Base-by-base conservation (phyloP, 768 basidiomycete genomes). In the Psilocybe tampanensis region DNA sequence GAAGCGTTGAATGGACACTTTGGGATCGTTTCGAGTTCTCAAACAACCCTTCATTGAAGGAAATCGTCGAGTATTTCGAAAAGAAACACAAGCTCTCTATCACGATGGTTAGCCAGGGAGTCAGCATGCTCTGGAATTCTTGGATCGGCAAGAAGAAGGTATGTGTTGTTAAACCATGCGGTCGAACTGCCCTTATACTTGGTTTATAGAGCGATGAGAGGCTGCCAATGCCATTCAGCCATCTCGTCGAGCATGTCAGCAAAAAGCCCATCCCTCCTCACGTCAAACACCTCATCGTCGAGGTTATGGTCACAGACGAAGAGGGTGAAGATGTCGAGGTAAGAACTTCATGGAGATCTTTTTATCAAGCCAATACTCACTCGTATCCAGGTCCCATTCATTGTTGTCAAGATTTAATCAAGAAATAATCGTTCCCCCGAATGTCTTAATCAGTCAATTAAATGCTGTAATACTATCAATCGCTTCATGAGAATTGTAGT, bases 21-120 rank as follows among this genome's bases (percentile, higher is more conserved):
- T 98, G 96, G 96, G 95, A 98, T 74, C 88, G 96, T 52, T 93
- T 98, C 77, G 90, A 94, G 72, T 92, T 99, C 74, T 80, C 85
- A 67, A 86, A 89, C 64, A 88, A 98, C 70, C 92, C 95, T 3
- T 92, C 94, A 4, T 80, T 99, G 58, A 78, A 88, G 66, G 88
- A 97, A 17, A 85, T 99, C 68, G 72, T 96, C 29, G 71, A 83
- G 52, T 94, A 85, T 84, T 98, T 98, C 85, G 78, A 86, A 75
- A 79, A 79, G 47, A 82, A 89, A 57, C 92, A 98, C 72, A 86
- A 87, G 29, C 86, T 98, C 32, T 89, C 94, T 34, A 80, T 98
- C 50, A 86, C 86, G 50, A 99, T 99, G 97, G 92, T 98, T 60
- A 95, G 92, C 67, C 92, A 94, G 70, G 96, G 95, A 41, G 95